phyloP scores from a whole-genome alignment of 2,329 filamentous ascomycete species.

The Exophiala alcalophila region DNA sequence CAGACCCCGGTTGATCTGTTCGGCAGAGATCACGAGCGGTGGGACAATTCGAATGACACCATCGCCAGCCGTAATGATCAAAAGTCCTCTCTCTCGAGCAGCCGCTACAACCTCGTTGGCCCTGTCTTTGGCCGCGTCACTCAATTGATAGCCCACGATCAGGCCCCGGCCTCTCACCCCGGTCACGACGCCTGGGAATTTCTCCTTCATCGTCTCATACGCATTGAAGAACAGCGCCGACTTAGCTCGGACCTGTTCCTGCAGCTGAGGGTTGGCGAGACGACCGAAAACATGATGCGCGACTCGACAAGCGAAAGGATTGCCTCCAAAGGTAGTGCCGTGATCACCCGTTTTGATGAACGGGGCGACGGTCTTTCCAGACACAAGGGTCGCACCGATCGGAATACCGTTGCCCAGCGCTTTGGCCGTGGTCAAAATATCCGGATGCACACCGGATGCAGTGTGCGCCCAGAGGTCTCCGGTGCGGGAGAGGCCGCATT shows the following conservation, averaged over 20 bases:
- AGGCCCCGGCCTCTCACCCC: conserved; percentile 82
- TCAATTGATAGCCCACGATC: conserved; percentile 82
- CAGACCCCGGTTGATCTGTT: conserved; percentile 76
- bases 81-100: conserved; percentile 78
- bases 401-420: conserved; percentile 95
- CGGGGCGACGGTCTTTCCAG: conserved; percentile 61
- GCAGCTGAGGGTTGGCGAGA: conserved; percentile 68
- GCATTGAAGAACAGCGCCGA: conserved; percentile 58
- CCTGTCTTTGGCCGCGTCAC: conserved; percentile 58
- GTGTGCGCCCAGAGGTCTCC: conserved; percentile 85
- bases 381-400: conserved; percentile 76
- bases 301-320: conserved; percentile 78
- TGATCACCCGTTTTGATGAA: conserved; percentile 76
- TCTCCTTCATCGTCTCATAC: conserved; percentile 55
- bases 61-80: conserved; percentile 88
- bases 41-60: conserved; percentile 93
- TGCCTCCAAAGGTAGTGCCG: conserved; percentile 91
- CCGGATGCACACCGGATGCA: conserved; percentile 68
- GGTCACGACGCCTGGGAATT: conserved; percentile 67
- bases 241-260: conserved; percentile 67
- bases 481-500: conserved; percentile 86
- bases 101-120: conserved; percentile 68
- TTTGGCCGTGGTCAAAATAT: conserved; percentile 91
- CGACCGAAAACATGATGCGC: conserved; percentile 81
- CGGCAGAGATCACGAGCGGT: conserved; percentile 73